These are phyloP conservation scores for Abelmoschus esculentus DNA, from an alignment of 345 rosid genomes.

Conservation along the genomic window DNA sequence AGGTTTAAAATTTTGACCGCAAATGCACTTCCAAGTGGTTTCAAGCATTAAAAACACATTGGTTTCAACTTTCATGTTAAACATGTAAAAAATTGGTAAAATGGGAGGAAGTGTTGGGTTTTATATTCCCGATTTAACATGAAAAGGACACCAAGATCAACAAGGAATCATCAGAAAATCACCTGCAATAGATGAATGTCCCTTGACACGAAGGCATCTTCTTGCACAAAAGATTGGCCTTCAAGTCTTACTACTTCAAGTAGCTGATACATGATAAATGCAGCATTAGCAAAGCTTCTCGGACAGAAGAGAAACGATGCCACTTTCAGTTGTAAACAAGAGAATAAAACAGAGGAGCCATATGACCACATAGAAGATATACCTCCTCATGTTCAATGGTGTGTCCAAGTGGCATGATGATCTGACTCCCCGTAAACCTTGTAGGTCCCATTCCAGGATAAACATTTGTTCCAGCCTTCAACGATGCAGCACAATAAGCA, in stretches of 20 bases:
- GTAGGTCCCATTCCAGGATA: constrained; percentile 92
- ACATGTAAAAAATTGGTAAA: background rate
- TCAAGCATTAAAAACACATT: too few relatives aligned
- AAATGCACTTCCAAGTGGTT: too few relatives aligned
- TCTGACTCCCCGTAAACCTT: constrained; percentile 91
- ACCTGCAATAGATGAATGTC: constrained; percentile 85
- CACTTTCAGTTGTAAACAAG: background rate
- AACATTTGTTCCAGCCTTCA: constrained; percentile 70
- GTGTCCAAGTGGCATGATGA: constrained; percentile 93
- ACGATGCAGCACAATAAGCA: constrained; percentile 83
- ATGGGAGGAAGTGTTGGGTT: background rate
- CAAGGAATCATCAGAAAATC: background rate
- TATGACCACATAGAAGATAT: background rate
- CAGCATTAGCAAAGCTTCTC: background rate
- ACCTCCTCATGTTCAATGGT: constrained; percentile 98
- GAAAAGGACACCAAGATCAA: background rate
- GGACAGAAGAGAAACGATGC: background rate
- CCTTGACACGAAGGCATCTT: constrained; percentile 79
- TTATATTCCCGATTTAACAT: background rate
- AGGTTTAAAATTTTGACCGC: too few relatives aligned
- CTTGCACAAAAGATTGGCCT: constrained; percentile 89
- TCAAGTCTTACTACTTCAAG: constrained; percentile 92
- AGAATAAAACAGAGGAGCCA: too few relatives aligned
- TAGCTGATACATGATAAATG: constrained; percentile 31
- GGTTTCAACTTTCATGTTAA: too few relatives aligned